Percentiles rank a stretch among this genome's conserved stretches.
These are phyloP conservation scores for Cercophora samala DNA, from an alignment of 495 filamentous ascomycete genomes.

Conservation along the genomic window DNA sequence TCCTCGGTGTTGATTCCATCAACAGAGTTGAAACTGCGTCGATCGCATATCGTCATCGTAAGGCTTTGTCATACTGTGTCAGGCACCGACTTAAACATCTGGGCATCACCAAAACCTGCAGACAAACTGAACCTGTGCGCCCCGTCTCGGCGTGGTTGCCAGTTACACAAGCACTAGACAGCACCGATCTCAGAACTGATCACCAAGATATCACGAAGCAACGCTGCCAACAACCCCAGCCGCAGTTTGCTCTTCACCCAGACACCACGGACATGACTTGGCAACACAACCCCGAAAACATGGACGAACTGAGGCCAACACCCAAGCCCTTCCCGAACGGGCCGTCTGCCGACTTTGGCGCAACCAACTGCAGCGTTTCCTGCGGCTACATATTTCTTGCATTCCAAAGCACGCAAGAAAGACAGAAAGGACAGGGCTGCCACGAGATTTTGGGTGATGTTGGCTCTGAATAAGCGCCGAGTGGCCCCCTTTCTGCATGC, in stretches of 20 bases:
- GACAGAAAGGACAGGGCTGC: constrained; percentile 7
- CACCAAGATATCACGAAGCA: background rate
- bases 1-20: background rate
- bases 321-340: constrained; percentile 1
- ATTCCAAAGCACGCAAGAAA: constrained; percentile 2
- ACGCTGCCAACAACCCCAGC: background rate
- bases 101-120: constrained; percentile 1
- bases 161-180: constrained; percentile 1
- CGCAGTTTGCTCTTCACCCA: background rate
- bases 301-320: background rate
- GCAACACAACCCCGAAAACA: background rate
- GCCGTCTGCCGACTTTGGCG: background rate
- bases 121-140: background rate
- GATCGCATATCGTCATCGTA: background rate
- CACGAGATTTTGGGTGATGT: constrained; percentile 15
- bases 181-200: background rate
- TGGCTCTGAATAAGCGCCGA: constrained; percentile 21
- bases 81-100: background rate
- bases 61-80: constrained; percentile 3
- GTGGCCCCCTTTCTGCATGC: constrained; percentile 7
- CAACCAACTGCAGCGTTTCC: constrained; percentile 1
- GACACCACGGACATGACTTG: background rate
- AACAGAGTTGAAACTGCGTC: background rate
- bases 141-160: background rate
- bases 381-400: constrained; percentile 7